Percentiles rank a stretch among this genome's conserved stretches.
Conservation (phyloP, 768 basidiomycete species). For the Kwoniella heveanensis region DNA sequence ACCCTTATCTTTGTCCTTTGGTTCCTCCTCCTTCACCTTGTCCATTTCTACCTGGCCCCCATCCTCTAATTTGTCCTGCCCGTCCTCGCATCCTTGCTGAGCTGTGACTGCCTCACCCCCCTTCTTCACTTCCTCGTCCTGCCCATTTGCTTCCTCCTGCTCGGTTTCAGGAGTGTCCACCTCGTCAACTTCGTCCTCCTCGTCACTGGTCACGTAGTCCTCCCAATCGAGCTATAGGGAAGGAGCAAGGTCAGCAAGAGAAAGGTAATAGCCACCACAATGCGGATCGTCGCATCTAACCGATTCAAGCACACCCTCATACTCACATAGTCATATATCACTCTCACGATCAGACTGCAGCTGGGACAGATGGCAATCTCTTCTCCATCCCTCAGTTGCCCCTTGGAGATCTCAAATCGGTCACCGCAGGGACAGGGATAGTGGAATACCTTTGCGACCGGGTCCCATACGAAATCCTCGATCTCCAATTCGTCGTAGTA, state of each 20-base stretch:
- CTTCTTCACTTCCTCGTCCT: constrained; percentile 57
- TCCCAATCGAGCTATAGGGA: constrained; percentile 32
- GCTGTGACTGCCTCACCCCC: constrained; percentile 5
- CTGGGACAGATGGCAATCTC: constrained; percentile 96
- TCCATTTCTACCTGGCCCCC: constrained; percentile 8
- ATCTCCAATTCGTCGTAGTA: constrained; percentile 94
- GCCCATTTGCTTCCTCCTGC: constrained; percentile 75
- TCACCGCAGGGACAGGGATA: constrained; percentile 98
- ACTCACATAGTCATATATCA: constrained; percentile 92
- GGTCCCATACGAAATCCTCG: constrained; percentile 92
- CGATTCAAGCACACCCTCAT: too few relatives aligned
- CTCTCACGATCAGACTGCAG: constrained; percentile 87
- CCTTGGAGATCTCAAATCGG: constrained; percentile 88
- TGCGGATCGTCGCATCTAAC: too few relatives aligned
- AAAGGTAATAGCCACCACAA: too few relatives aligned
- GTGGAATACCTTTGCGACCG: constrained; percentile 78
- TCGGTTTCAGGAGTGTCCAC: constrained; percentile 64
- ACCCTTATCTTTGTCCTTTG: constrained; percentile 9
- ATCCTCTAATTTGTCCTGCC: neutral
- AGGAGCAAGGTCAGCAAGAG: too few relatives aligned
- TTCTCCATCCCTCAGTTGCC: constrained; percentile 82
- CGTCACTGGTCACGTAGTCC: constrained; percentile 46
- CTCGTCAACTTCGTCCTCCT: constrained; percentile 25
- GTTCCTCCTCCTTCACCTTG: constrained; percentile 5
- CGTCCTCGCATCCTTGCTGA: neutral